Base-by-base conservation (phyloP, 2,329 filamentous ascomycete genomes). In the Fusarium metavorans region DNA sequence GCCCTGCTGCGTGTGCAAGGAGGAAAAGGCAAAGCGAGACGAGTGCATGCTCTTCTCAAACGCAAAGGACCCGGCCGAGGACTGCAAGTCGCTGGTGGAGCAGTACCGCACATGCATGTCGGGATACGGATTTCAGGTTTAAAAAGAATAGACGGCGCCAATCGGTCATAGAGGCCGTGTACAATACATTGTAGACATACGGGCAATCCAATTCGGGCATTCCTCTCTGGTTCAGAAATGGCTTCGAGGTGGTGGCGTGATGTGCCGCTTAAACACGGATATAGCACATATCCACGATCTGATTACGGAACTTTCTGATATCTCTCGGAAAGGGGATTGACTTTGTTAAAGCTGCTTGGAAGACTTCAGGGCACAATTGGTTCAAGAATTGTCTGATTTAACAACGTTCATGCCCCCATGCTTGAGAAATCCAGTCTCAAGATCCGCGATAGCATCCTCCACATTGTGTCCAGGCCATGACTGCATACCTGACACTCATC, bases 11-110 rank as follows among this genome's bases (percentile, higher is more conserved):
- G 97, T 98, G 34, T 99, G 97, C 91, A 98, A 95, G 82, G 91
- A 97, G 52, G 95, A 99, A 84, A 99, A 99, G 85, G 88, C 94
- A 43, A 90, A 90, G 78, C 94, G 97, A 74, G 97, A 99, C 86
- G 95, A 99, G 85, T 99, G 97, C 88, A 98, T 99, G 96, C 93
- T 99, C 66, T 98, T 98, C 87, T 97, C 95, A 66, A 95, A 91
- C 73, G 89, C 94, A 71, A 89, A 92, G 80, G 93, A 98, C 81
- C 94, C 97, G 43, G 90, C 94, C 79, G 89, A 91, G 80, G 95
- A 97, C 80, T 99, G 97, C 88, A 89, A 92, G 83, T 89, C 92
- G 60, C 89, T 94, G 72, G 93, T 99, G 74, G 91, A 94, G 32
- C 92, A 94, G 81, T 99, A 99, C 87, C 92, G 92, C 85, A 91